Percentiles rank a stretch among this genome's conserved stretches.
phyloP scores from a whole-genome alignment of 768 basidiomycete genomes.

The Megacollybia marginata region DNA sequence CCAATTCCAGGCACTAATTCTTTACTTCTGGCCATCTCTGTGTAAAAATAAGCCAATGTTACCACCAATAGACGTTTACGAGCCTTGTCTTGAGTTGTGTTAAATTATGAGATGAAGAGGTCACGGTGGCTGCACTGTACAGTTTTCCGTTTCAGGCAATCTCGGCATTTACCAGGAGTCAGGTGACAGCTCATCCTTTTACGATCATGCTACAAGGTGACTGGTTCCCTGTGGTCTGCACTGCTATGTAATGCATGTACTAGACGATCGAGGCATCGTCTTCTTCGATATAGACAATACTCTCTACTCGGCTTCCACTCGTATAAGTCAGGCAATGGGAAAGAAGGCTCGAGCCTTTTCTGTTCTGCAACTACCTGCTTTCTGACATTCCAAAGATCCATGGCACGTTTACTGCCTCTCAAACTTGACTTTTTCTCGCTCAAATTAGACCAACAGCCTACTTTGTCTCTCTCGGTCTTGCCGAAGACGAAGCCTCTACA shows the following conservation, averaged over 20 bases:
- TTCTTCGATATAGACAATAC: conserved; percentile 91
- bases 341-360: conserved; percentile 24
- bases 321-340: conserved; percentile 75
- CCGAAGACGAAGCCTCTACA: conserved; percentile 57
- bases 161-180: too few relatives aligned
- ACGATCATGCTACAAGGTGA: too few relatives aligned
- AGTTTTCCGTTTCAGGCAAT: too few relatives aligned
- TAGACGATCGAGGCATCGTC: conserved; percentile 55
- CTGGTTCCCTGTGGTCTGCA: too few relatives aligned
- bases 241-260: too few relatives aligned
- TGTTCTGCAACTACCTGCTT: too few relatives aligned
- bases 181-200: too few relatives aligned
- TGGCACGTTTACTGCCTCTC: conserved; percentile 29
- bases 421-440: neutral
- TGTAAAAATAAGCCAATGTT: conserved; percentile 1
- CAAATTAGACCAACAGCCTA: conserved; percentile 43
- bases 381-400: conserved; percentile 37
- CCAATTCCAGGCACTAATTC: conserved; percentile 78
- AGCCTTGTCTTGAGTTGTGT: conserved; percentile 4
- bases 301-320: conserved; percentile 69
- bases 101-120: too few relatives aligned
- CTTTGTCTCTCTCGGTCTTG: conserved; percentile 64
- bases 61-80: neutral
- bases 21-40: conserved; percentile 81
- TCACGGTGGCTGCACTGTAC: too few relatives aligned